phyloP scores from a whole-genome alignment of 805 yeast species.

The Saturnispora zaruensis region DNA sequence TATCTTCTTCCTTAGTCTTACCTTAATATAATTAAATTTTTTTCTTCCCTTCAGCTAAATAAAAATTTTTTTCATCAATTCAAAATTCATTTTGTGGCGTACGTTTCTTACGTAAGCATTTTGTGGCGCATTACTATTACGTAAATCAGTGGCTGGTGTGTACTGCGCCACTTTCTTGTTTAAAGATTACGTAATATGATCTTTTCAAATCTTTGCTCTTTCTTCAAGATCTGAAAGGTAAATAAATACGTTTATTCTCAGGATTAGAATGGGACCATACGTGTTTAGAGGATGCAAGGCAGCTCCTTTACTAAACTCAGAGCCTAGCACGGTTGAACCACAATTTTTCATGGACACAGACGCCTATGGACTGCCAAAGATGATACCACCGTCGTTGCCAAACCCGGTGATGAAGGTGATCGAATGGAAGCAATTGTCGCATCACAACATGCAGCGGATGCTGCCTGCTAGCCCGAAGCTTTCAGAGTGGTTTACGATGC shows the following conservation, averaged over 20 bases:
- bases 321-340: not conserved
- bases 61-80: not conserved
- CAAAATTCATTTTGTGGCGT: not conserved
- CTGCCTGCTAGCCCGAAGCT: not conserved
- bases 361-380: not conserved
- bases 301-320: not conserved
- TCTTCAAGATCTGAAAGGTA: not conserved
- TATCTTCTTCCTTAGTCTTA: not conserved
- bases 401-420: constrained; percentile 6
- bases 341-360: not conserved
- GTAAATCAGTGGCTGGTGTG: not conserved
- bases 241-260: not conserved
- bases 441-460: constrained; percentile 2
- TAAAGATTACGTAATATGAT: not conserved
- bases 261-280: not conserved
- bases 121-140: not conserved
- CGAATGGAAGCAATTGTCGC: constrained; percentile 6
- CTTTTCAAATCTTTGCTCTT: not conserved
- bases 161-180: constrained; percentile 1
- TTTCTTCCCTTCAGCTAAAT: not conserved
- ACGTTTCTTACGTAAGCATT: not conserved
- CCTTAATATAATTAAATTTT: not conserved
- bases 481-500: constrained; percentile 3
- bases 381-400: constrained; percentile 5
- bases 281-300: constrained; percentile 3